Base-by-base conservation (phyloP, 2,329 filamentous ascomycete genomes). In the Cordyceps fumosorosea region DNA sequence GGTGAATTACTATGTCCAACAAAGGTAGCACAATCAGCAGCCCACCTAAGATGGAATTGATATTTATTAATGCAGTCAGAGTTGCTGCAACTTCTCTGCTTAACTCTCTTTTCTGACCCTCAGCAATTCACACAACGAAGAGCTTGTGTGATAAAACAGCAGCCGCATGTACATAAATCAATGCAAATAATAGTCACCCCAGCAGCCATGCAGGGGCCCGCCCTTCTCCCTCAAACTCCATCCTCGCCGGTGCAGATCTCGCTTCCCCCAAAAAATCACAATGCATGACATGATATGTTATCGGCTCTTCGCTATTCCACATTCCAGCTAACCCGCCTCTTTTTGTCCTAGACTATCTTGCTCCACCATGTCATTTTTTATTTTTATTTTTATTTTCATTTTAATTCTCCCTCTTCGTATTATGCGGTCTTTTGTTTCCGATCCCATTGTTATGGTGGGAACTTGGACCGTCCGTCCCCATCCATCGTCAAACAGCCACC, bases 201-300 rank as follows among this genome's bases (percentile, higher is more conserved):
- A 69, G 70, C 70, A 71, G 69, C 70, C 67, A 63, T 64, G 68
- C 65, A 68, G 50, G 64, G 64, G 69, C 59, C 59, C 62, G 37
- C 64, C 58, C 16, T 20, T 59, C 11, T 18, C 37, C 22, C 56
- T 61, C 65, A 66, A 60, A 47, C 50, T 47, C 20, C 32, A 47
- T 60, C 37, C n/a, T 60, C 57, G 37, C 50, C 50, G 11, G 40
- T 34, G 57, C 20, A 47, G 57, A 60, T 60, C 57, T 53, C 50
- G 26, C 24, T 47, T 37, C 26, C 37, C 56, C 56, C 50, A 54
- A 60, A 59, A 37, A 37, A 14, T 14, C 34, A 37, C 57, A 60
- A 60, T 60, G 50, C 57, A 54, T 53, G 37, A 53, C 57, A 53
- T 53, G 47, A 51, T 42, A 44, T 22, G 42, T 34, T 32, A 55